A percentile compares a stretch with the other conserved stretches of the same genome.
phyloP scores from a whole-genome alignment of 139 green algal genomes.

The Tetradesmus obliquus region DNA sequence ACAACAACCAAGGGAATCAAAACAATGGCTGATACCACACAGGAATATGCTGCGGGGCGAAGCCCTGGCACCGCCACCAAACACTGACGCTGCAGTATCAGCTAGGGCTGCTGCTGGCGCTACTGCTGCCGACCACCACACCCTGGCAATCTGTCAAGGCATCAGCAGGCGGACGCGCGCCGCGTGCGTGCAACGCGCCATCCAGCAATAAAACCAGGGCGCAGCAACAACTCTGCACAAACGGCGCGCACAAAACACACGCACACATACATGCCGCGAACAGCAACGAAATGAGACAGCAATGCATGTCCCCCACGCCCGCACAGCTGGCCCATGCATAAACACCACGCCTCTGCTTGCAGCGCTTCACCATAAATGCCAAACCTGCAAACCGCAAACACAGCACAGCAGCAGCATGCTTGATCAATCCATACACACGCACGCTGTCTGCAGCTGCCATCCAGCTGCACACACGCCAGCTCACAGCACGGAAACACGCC shows the following conservation, averaged over 20 bases:
- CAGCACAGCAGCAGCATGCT: not conserved
- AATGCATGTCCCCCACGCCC: not conserved
- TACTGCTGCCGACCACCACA: not conserved
- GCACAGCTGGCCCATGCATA: not conserved
- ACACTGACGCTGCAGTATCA: no score
- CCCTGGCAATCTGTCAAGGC: no score
- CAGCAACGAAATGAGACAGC: not conserved
- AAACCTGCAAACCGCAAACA: not conserved
- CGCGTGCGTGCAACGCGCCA: no score
- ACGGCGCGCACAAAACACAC: not conserved
- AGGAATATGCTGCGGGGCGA: not conserved
- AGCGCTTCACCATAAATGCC: not conserved
- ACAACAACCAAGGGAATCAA: not conserved
- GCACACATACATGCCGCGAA: not conserved
- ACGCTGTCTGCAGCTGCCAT: not conserved
- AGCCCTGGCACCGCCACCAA: not conserved
- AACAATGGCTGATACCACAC: not conserved
- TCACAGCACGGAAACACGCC: not conserved
- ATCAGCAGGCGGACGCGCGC: no score
- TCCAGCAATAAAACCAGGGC: no score
- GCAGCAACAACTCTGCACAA: not conserved
- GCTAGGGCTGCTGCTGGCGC: no score
- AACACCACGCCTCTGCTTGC: not conserved
- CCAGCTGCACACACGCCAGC: not conserved
- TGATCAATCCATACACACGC: not conserved